A percentile compares a stretch with the other conserved stretches of the same genome.
Evolutionary conservation across 805 yeast species (phyloP).

Genomic region (Kazachstania taianensis): DNA sequence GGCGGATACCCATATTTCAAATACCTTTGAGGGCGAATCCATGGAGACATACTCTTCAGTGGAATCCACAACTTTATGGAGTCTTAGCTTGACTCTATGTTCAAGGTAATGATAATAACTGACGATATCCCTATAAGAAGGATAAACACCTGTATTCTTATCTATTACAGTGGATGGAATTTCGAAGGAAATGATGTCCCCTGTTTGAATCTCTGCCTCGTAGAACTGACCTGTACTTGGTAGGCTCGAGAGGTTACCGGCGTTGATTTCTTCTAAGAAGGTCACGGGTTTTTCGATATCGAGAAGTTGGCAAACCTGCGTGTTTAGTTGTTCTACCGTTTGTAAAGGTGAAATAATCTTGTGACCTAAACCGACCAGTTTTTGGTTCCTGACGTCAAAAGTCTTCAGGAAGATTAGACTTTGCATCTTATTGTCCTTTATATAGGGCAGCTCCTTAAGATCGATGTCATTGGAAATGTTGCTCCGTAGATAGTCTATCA

Average conservation of each 20-base stretch:
- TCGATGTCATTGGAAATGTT: slow-evolving; percentile 6
- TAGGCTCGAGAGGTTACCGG: slow-evolving; percentile 32
- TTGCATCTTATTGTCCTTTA: slow-evolving; percentile 8
- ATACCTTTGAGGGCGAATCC: slow-evolving; percentile 15
- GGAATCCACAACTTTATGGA: slow-evolving; percentile 24
- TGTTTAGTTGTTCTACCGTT: slow-evolving; percentile 35
- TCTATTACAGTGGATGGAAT: slow-evolving; percentile 3
- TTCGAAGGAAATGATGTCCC: slow-evolving; percentile 48
- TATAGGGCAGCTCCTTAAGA: slow-evolving; percentile 8
- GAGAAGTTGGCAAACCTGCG: not conserved
- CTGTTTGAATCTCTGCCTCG: slow-evolving; percentile 50
- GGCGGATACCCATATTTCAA: slow-evolving; percentile 63
- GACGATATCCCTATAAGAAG: slow-evolving; percentile 31
- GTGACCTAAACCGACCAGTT: slow-evolving; percentile 59
- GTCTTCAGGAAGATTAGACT: slow-evolving; percentile 45
- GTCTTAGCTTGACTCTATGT: slow-evolving; percentile 50
- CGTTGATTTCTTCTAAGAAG: slow-evolving; percentile 53
- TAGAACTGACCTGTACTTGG: slow-evolving; percentile 31
- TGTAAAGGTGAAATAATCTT: slow-evolving; percentile 41
- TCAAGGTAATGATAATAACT: slow-evolving; percentile 46
- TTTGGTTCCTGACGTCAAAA: slow-evolving; percentile 48
- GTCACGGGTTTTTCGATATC: not conserved
- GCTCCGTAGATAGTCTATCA: slow-evolving; percentile 17
- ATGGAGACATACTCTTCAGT: slow-evolving; percentile 24
- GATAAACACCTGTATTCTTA: slow-evolving; percentile 17